A percentile compares a stretch with the other conserved stretches of the same genome.
Evolutionary conservation across 495 filamentous ascomycete species (phyloP).

Genomic region (Talaromyces proteolyticus): DNA sequence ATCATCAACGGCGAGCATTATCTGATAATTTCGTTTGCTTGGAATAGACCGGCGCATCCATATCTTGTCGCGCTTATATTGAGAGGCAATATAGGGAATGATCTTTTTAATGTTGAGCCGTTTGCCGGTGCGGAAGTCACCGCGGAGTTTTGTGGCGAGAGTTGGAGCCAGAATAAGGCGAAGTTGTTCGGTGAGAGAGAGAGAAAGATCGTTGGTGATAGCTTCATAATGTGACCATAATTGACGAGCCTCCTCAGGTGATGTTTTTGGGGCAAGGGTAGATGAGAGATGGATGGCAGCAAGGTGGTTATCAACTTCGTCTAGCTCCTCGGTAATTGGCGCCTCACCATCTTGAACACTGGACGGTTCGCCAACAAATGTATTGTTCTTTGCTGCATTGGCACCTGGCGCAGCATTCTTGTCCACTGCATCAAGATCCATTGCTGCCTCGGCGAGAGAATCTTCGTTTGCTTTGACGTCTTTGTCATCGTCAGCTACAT

Average conservation of each 20-base stretch:
- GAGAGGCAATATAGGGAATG: constrained; percentile 95
- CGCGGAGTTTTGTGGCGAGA: constrained; percentile 90
- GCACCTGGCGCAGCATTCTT: constrained; percentile 27
- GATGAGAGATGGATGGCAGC: constrained; percentile 64
- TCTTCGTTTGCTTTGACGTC: constrained; percentile 41
- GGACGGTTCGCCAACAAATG: constrained; percentile 13
- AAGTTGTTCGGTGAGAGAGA: constrained; percentile 85
- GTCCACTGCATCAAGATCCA: constrained; percentile 38
- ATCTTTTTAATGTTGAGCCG: constrained; percentile 98
- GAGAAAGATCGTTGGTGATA: constrained; percentile 77
- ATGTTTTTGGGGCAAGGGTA: constrained; percentile 32
- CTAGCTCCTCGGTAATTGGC: constrained; percentile 54
- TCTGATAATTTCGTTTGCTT: constrained; percentile 89
- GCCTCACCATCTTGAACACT: constrained; percentile 34
- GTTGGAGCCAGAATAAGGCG: constrained; percentile 93
- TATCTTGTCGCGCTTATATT: constrained; percentile 98
- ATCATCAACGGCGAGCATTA: constrained; percentile 96
- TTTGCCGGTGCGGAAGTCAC: constrained; percentile 96
- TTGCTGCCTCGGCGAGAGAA: constrained; percentile 34
- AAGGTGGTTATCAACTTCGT: constrained; percentile 68
- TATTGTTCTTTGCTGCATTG: constrained; percentile 15
- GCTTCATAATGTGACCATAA: constrained; percentile 84
- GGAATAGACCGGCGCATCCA: constrained; percentile 95
- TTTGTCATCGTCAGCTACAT: constrained; percentile 50
- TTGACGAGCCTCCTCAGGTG: constrained; percentile 57